Evolutionary conservation across 208 protist species (phyloP), one percentile per base, ranked within the genome.

Genomic region (Leishmania major): DNA sequence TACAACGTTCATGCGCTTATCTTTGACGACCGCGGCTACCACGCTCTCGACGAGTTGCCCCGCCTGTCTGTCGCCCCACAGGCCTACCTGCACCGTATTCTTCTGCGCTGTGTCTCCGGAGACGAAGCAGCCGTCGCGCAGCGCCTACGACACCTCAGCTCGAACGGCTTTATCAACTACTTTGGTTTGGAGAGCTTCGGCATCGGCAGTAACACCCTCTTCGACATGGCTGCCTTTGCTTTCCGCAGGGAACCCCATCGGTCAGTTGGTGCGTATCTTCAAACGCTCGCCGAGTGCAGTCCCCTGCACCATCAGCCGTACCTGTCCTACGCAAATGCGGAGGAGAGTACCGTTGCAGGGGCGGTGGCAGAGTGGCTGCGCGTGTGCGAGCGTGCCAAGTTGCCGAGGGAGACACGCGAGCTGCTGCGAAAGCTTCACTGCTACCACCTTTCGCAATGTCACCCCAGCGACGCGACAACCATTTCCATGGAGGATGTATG

Each of bases 1-100:
- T 96, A 96, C 79, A 96, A 95, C 78, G 59, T 96, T 0, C 93
- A 94, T 81, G 88, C 95, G 25, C 88, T 98, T 31, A 73, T 96
- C 47, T 89, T 96, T 74, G 90, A 96, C 60, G 91, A 94, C n/a
- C 81, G 84, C 8, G 70, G 79, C 43, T 93, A 95, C 81, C 73
- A 88, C 75, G 11, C 45, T 11, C 40, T 87, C 15, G 78, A 86
- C 15, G 72, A 76, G 10, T 69, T 94, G 28, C 22, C 69, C 0
- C 22, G 22, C 10, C 60, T 89, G 19, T 66, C 76, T 11, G 11
- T 49, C 5, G 51, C 86, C 0, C 91, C 93, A 17, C 49, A 40
- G 45, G 86, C 81, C 17, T 78, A 93, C 81, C 81, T 90, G 22
- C 93, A 94, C 81, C 89, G 92, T 45, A 28, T 95, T 28, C 76